Percentiles rank a stretch among this genome's conserved stretches.
Evolutionary conservation across 345 rosid species (phyloP).

Genomic region (Erucastrum elatum): DNA sequence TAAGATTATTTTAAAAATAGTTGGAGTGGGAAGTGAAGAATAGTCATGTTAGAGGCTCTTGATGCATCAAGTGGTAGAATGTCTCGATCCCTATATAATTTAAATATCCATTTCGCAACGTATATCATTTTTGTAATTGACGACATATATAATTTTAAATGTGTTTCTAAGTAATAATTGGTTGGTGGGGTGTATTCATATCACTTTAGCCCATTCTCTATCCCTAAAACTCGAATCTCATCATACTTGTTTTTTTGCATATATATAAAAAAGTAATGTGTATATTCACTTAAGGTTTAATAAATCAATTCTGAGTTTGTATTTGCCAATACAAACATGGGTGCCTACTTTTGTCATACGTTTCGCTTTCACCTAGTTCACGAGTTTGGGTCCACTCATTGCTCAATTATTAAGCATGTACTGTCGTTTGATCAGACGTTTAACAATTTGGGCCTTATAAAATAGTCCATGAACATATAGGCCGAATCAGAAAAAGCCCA

Average conservation of each 20-base stretch:
- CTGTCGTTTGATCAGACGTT: background rate
- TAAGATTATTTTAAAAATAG: background rate
- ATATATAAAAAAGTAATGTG: background rate
- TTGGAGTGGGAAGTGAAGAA: slow-evolving; percentile 7
- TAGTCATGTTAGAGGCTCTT: background rate
- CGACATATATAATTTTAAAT: background rate
- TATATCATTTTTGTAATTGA: background rate
- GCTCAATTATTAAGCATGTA: slow-evolving; percentile 15
- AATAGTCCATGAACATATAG: background rate
- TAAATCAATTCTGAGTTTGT: background rate
- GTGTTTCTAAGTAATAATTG: slow-evolving; percentile 16
- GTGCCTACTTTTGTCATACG: slow-evolving; percentile 26
- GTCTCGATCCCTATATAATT: background rate
- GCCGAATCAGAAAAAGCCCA: background rate
- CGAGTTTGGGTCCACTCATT: slow-evolving; percentile 30
- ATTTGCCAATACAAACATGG: slow-evolving; percentile 24
- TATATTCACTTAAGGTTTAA: background rate
- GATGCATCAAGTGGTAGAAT: slow-evolving; percentile 24
- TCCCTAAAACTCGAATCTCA: slow-evolving; percentile 7
- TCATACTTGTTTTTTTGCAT: background rate
- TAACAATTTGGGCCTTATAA: background rate
- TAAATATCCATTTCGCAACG: background rate
- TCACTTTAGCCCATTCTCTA: slow-evolving; percentile 12
- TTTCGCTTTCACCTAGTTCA: slow-evolving; percentile 22
- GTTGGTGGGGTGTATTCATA: slow-evolving; percentile 27